Evolutionary conservation across 768 basidiomycete genomes (phyloP).

Genomic region (Russula lepida): DNA sequence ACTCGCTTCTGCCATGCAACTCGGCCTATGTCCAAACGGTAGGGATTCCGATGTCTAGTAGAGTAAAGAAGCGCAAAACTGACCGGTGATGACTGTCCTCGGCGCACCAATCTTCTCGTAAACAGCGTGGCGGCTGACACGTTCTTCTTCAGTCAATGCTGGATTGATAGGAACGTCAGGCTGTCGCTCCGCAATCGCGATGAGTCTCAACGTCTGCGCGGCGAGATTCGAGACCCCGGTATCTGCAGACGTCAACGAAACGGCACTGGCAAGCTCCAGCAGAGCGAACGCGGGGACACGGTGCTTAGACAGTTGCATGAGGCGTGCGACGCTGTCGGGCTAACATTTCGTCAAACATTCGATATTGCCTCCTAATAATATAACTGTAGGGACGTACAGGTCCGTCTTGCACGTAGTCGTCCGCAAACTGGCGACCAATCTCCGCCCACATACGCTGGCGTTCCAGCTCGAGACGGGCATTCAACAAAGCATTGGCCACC

Average conservation of each 20-base stretch:
- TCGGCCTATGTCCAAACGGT: constrained; percentile 42
- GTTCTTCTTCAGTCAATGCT: constrained; percentile 49
- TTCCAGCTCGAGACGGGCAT: constrained; percentile 51
- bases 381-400: constrained; percentile 1
- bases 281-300: constrained; percentile 59
- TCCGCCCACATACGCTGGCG: constrained; percentile 61
- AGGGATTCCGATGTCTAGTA: neutral
- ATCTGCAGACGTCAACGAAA: constrained; percentile 62
- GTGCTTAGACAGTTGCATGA: constrained; percentile 41
- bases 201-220: constrained; percentile 56
- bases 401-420: constrained; percentile 34
- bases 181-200: constrained; percentile 60
- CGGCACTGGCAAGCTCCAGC: constrained; percentile 64
- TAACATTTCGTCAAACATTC: neutral
- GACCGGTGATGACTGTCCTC: constrained; percentile 58
- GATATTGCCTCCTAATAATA: neutral
- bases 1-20: constrained; percentile 74
- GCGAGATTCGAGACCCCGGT: constrained; percentile 59
- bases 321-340: constrained; percentile 34
- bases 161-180: constrained; percentile 46
- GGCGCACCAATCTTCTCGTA: constrained; percentile 79
- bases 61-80: neutral
- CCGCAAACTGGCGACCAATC: constrained; percentile 41
- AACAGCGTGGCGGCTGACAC: constrained; percentile 59
- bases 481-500: constrained; percentile 48